Evolutionary conservation across 2,329 filamentous ascomycete genomes (phyloP).

Genomic region (Colletotrichum liriopes): DNA sequence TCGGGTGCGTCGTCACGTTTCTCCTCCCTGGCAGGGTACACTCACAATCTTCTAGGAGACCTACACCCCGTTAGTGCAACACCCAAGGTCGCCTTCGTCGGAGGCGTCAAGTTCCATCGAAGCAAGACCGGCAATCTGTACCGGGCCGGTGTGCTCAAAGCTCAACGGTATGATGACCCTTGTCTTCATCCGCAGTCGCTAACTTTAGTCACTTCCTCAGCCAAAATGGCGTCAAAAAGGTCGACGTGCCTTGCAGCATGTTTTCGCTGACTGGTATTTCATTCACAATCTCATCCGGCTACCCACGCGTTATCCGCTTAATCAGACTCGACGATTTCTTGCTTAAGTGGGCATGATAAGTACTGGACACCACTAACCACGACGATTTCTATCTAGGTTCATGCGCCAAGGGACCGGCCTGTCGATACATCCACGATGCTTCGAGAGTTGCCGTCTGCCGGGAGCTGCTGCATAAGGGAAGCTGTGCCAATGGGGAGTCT

Average conservation of each 20-base stretch:
- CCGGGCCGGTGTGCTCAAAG: constrained; percentile 81
- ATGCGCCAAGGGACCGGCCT: constrained; percentile 85
- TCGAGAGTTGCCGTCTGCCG: constrained; percentile 93
- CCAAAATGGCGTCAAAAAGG: constrained; percentile 75
- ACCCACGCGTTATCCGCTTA: constrained; percentile 6
- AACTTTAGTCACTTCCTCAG: constrained; percentile 54
- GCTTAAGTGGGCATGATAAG: constrained; percentile 53
- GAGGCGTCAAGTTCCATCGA: constrained; percentile 85
- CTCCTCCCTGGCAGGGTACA: constrained; percentile 42
- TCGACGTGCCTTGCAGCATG: constrained; percentile 80
- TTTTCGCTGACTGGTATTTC: constrained; percentile 80
- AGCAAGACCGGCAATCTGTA: constrained; percentile 92
- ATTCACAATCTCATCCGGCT: constrained; percentile 56
- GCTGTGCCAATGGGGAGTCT: constrained; percentile 81
- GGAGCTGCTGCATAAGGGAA: constrained; percentile 84
- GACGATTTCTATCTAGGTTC: constrained; percentile 73
- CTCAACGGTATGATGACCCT: constrained; percentile 76
- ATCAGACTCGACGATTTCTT: constrained; percentile 7
- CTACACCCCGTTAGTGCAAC: constrained; percentile 75
- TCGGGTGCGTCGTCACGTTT: constrained; percentile 70
- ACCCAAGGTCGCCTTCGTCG: constrained; percentile 80
- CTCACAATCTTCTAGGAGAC: constrained; percentile 64
- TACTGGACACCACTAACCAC: constrained; percentile 62
- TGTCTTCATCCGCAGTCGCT: constrained; percentile 53
- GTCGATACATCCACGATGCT: constrained; percentile 87